Conservation (phyloP, 139 green algal species). For the Yamagishiella unicocca region DNA sequence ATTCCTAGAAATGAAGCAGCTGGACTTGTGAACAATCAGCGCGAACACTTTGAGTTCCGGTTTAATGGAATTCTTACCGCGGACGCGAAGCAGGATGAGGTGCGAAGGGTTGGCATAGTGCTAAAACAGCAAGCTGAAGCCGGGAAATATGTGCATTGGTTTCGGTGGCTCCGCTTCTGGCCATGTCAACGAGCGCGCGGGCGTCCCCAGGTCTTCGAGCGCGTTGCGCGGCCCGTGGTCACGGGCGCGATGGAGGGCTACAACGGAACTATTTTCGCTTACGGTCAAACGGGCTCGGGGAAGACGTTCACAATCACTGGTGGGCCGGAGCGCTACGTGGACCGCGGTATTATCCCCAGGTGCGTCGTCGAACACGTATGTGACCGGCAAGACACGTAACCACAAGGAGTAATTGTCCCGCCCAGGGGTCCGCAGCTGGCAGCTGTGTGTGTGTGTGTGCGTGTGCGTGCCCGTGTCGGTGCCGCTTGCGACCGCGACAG, state of each 20-base stretch:
- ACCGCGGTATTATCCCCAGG: slow-evolving; percentile 88
- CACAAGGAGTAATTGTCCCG: too few species aligned
- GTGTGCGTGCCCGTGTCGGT: too few species aligned
- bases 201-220: slow-evolving; percentile 85
- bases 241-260: slow-evolving; percentile 78
- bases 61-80: slow-evolving; percentile 86
- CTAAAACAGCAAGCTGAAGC: too few species aligned
- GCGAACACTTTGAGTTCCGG: slow-evolving; percentile 82
- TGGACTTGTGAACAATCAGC: slow-evolving; percentile 87
- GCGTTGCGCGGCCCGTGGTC: slow-evolving; percentile 73
- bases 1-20: slow-evolving; percentile 58
- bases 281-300: slow-evolving; percentile 84
- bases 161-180: neutral
- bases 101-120: too few species aligned
- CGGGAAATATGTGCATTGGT: too few species aligned
- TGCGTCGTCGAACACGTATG: too few species aligned
- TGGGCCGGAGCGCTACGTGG: slow-evolving; percentile 71
- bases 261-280: slow-evolving; percentile 92
- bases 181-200: neutral
- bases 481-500: too few species aligned
- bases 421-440: too few species aligned
- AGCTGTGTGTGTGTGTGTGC: too few species aligned
- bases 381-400: too few species aligned
- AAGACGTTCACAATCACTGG: slow-evolving; percentile 90
- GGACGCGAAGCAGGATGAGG: slow-evolving; percentile 89